These are phyloP conservation scores for Acacia confusa DNA, from an alignment of 306 rosid genomes.

Conservation along the genomic window DNA sequence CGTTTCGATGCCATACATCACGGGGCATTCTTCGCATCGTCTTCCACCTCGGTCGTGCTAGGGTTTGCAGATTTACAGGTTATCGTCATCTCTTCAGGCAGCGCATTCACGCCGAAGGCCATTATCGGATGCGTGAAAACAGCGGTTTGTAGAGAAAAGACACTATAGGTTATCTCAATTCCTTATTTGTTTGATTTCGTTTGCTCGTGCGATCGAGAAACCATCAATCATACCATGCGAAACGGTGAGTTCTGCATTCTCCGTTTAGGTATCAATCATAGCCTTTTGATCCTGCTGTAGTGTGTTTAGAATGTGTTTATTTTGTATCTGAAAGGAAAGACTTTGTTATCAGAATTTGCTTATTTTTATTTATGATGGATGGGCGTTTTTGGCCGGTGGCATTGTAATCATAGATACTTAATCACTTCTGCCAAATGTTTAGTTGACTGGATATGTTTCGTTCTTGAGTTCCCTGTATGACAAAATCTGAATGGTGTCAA, in stretches of 20 bases:
- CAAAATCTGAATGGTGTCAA: slow-evolving; percentile 5
- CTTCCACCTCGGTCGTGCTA: background rate
- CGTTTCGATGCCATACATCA: background rate
- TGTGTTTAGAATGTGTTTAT: background rate
- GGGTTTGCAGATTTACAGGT: slow-evolving; percentile 10
- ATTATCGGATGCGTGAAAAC: background rate
- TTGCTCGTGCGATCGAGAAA: background rate
- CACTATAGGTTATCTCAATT: background rate
- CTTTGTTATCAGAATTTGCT: background rate
- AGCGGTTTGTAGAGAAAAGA: background rate
- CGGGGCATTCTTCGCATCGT: background rate
- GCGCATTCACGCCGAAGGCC: background rate
- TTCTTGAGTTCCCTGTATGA: background rate
- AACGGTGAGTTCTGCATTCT: background rate
- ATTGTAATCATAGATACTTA: background rate
- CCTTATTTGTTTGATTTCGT: background rate
- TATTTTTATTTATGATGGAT: background rate
- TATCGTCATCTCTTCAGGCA: background rate
- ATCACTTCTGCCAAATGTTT: background rate
- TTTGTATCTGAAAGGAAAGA: background rate
- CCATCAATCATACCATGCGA: background rate
- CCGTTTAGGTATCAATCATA: background rate
- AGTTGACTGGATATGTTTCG: slow-evolving; percentile 2
- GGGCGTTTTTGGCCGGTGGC: background rate
- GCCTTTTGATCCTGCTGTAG: background rate